A percentile compares a stretch with the other conserved stretches of the same genome.
phyloP scores from a whole-genome alignment of 179 eudicot genomes.

The Spergularia azorica region DNA sequence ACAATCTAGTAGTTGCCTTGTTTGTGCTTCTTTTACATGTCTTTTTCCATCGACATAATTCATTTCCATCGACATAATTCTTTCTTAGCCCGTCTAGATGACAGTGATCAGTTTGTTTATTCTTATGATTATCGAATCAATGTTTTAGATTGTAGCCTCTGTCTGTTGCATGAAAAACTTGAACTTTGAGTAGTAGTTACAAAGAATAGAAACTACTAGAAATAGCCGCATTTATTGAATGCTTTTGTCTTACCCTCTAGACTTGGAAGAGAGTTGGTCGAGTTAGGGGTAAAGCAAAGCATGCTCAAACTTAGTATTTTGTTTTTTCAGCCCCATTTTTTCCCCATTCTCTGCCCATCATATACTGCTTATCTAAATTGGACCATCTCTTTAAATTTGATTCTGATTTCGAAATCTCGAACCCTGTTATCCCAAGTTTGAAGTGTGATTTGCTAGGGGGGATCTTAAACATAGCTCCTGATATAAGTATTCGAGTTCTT shows the following conservation, averaged over 20 bases:
- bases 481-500: too few species aligned
- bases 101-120: neutral
- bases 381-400: neutral
- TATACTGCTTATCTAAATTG: neutral
- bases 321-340: neutral
- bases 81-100: neutral
- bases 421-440: neutral
- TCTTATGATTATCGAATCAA: neutral
- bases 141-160: neutral
- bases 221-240: constrained; percentile 13
- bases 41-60: neutral
- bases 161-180: neutral
- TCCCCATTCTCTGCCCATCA: neutral
- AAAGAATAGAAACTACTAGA: neutral
- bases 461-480: too few species aligned
- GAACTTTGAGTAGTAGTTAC: neutral
- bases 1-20: neutral
- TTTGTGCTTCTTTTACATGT: neutral
- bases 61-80: neutral
- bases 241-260: neutral
- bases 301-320: neutral
- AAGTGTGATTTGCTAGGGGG: too few species aligned
- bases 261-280: neutral
- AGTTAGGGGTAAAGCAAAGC: constrained; percentile 7
- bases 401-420: neutral